phyloP scores from a whole-genome alignment of 2,329 filamentous ascomycete genomes.

The Chrysoporthe puriensis region DNA sequence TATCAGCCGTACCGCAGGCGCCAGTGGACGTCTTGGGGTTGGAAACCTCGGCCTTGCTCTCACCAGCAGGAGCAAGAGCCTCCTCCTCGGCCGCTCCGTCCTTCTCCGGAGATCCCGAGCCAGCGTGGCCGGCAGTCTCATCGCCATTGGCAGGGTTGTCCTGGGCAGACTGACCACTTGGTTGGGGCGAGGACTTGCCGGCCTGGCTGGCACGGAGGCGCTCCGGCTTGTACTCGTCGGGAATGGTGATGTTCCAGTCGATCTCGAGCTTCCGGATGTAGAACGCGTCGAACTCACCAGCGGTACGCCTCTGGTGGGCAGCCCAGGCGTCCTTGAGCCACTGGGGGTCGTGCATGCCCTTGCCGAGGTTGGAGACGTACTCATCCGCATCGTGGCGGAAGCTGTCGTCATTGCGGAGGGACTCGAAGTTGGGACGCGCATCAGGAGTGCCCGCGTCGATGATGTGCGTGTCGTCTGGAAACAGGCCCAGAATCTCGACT shows the following conservation, averaged over 20 bases:
- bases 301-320: constrained; percentile 52
- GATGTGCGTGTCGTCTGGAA: constrained; percentile 41
- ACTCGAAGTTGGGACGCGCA: constrained; percentile 41
- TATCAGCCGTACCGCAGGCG: background rate
- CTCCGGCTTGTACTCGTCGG: constrained; percentile 23
- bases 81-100: background rate
- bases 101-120: background rate
- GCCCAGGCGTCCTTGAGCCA: constrained; percentile 58
- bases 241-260: constrained; percentile 46
- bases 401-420: constrained; percentile 46
- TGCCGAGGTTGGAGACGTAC: constrained; percentile 48
- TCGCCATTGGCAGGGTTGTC: background rate
- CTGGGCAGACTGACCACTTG: background rate
- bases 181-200: background rate
- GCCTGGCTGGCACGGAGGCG: constrained; percentile 11
- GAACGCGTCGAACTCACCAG: constrained; percentile 55
- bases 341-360: constrained; percentile 54
- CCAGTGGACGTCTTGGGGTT: background rate
- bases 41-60: background rate
- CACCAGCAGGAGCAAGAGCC: background rate
- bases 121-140: background rate
- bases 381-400: constrained; percentile 48
- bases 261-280: constrained; percentile 49
- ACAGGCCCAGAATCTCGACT: constrained; percentile 40
- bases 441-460: constrained; percentile 36